Conservation (phyloP, 2,329 filamentous ascomycete species). For the Geosmithia morbida region DNA sequence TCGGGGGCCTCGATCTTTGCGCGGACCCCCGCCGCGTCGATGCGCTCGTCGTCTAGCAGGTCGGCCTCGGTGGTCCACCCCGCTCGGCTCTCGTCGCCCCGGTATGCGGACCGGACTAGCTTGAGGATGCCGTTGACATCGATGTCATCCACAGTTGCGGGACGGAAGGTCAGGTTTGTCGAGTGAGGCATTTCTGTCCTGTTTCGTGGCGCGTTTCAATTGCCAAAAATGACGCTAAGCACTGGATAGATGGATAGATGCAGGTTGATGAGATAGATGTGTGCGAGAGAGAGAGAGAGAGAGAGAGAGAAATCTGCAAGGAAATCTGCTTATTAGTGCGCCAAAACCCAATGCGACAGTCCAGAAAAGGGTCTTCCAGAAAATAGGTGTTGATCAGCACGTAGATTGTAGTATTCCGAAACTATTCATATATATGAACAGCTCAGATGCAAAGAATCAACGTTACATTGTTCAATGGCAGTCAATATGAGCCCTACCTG, state of each 20-base stretch:
- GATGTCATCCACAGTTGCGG: constrained; percentile 17
- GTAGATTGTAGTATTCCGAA: no score
- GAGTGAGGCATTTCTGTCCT: not conserved
- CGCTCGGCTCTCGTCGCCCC: constrained; percentile 20
- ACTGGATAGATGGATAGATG: not conserved
- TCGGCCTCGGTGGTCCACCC: constrained; percentile 34
- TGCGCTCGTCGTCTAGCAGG: constrained; percentile 26
- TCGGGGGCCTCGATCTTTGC: constrained; percentile 23
- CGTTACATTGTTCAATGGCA: no score
- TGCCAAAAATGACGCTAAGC: no score
- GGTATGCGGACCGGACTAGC: constrained; percentile 28
- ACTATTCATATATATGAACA: no score
- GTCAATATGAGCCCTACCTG: no score
- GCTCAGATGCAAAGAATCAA: no score
- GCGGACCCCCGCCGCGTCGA: constrained; percentile 18
- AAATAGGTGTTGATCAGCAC: no score
- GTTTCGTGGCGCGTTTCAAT: not conserved
- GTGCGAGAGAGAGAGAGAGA: no score
- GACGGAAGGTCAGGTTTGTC: constrained; percentile 16
- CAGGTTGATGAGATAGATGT: not conserved
- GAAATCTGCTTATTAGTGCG: no score
- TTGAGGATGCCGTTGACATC: constrained; percentile 17
- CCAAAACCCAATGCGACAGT: no score
- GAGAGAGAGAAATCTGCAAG: no score
- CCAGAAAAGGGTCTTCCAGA: no score